Evolutionary conservation across 805 yeast genomes (phyloP), one percentile per base, ranked within the genome.

Genomic region (Candida insectorum): DNA sequence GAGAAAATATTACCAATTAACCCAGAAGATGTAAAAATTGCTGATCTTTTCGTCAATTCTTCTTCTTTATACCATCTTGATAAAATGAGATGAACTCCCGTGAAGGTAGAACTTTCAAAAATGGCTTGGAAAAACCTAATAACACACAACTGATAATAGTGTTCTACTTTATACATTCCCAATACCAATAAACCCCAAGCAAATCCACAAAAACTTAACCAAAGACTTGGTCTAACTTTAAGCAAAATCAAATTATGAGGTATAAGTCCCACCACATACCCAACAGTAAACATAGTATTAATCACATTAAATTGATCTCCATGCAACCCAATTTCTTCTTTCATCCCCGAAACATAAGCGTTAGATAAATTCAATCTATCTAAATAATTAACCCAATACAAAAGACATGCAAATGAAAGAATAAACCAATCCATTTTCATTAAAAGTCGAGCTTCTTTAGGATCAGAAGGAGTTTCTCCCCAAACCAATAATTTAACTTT

Each of bases 281-380:
- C 88, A 6, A 75, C 67, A 15, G 72, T 75, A 53, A 76, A 79
- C 32, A 73, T 67, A 0, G 82, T 75, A 39, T 71, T 73, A 33
- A 77, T 61, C 25, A 71, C 40, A 47, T 77, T 76, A 41, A 65
- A 69, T 36, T 77, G 69, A 37, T 71, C 54, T 9, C 78, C 77
- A 25, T 48, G 26, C 63, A 76, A 59, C 3, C 56, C 43, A 36
- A 75, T 44, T 33, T 72, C 83, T 36, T 75, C 77, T 43, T 75
- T 68, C 83, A 80, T 75, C 7, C 85, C 85, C 8, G 77, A 67
- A n/a, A 78, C 80, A 48, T 79, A 79, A 2, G 85, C 84, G 28
- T 49, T 51, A 12, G 51, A 28, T 16, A 53, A 43, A 31, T 53
- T 53, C n/a, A 46, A 30, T 31, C 79, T 63, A 52, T 79, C 85